A percentile compares a stretch with the other conserved stretches of the same genome.
These are phyloP conservation scores for Aegle marmelos DNA, from an alignment of 345 rosid species.

Conservation along the genomic window DNA sequence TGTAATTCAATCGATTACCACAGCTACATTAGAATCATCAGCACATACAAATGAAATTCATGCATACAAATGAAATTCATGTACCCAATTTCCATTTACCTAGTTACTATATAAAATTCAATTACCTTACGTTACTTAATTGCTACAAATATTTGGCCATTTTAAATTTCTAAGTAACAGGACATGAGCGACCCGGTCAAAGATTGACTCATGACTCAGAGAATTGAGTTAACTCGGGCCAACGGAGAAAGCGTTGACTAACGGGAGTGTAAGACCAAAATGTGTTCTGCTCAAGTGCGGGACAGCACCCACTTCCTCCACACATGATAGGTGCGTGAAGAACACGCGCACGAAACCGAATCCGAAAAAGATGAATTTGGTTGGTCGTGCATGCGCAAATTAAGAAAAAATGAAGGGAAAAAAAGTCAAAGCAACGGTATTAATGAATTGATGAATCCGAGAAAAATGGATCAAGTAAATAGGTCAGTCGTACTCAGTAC, in stretches of 20 bases:
- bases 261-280: not conserved
- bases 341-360: not conserved
- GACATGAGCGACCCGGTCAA: not conserved
- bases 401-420: not conserved
- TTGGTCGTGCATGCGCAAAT: not conserved
- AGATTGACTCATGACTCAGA: conserved; percentile 9
- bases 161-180: not conserved
- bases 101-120: not conserved
- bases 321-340: conserved; percentile 13
- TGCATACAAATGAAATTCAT: not conserved
- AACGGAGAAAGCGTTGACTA: conserved; percentile 22
- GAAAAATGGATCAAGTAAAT: not conserved
- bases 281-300: not conserved
- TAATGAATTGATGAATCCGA: not conserved
- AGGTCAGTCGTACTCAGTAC: not conserved
- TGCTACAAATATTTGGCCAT: too few species aligned
- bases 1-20: conserved; percentile 17
- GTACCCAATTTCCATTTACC: not conserved
- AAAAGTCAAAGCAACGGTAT: not conserved
- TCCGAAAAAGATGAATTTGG: not conserved
- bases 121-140: not conserved
- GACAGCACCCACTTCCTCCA: not conserved
- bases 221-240: not conserved
- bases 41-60: not conserved
- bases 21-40: not conserved